Evolutionary conservation across 352 stramenopile species (phyloP).

Genomic region (Pythium volutum): DNA sequence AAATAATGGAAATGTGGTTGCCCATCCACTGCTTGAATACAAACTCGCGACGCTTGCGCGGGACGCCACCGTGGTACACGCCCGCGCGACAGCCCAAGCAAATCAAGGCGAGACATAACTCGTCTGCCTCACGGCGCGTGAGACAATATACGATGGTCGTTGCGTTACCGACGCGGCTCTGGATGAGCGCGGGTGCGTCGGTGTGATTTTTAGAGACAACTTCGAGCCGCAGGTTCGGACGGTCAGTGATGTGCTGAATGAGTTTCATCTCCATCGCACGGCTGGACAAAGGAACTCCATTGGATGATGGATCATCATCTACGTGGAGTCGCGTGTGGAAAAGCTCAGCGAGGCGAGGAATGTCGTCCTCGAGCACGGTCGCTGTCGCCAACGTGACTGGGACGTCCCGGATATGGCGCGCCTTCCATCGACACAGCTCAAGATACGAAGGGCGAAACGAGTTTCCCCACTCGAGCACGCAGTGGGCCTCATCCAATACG

Average conservation of each 20-base stretch:
- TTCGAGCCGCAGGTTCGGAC: slow-evolving; percentile 58
- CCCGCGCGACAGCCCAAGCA: slow-evolving; percentile 48
- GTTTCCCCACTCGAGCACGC: slow-evolving; percentile 77
- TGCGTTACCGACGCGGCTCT: slow-evolving; percentile 25
- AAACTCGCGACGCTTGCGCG: slow-evolving; percentile 55
- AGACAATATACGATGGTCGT: slow-evolving; percentile 75
- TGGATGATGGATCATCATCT: not conserved
- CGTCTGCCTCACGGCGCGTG: slow-evolving; percentile 64
- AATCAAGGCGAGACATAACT: slow-evolving; percentile 51
- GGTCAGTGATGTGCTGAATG: slow-evolving; percentile 63
- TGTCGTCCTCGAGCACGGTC: slow-evolving; percentile 62
- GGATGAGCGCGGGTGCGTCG: slow-evolving; percentile 30
- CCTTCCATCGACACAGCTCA: slow-evolving; percentile 56
- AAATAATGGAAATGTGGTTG: slow-evolving; percentile 67
- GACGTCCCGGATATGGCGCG: slow-evolving; percentile 37
- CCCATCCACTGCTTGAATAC: slow-evolving; percentile 81
- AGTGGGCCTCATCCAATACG: slow-evolving; percentile 80
- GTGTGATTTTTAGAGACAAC: slow-evolving; percentile 44
- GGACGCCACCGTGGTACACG: slow-evolving; percentile 70
- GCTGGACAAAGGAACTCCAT: slow-evolving; percentile 29
- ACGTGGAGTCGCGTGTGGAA: slow-evolving; percentile 41
- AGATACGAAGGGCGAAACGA: slow-evolving; percentile 73
- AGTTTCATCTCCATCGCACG: slow-evolving; percentile 40
- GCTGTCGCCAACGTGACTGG: slow-evolving; percentile 74
- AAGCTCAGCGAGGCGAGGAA: slow-evolving; percentile 43